phyloP scores from a whole-genome alignment of 2,329 filamentous ascomycete genomes.

The Claviceps pazoutovae region DNA sequence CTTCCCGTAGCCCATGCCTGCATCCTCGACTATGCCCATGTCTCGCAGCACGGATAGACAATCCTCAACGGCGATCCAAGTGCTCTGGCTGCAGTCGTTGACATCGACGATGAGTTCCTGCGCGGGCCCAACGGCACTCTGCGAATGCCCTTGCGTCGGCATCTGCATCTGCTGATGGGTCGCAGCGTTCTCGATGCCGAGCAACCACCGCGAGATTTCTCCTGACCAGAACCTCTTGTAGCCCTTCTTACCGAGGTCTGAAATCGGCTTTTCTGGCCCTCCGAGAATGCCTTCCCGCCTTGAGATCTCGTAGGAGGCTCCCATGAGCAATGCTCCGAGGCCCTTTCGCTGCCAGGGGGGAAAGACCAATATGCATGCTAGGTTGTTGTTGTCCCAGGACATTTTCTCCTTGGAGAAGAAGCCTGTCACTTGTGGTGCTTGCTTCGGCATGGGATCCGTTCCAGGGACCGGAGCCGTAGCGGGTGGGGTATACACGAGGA shows the following conservation, averaged over 20 bases:
- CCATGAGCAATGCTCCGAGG: slow-evolving; percentile 79
- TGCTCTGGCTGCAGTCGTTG: slow-evolving; percentile 57
- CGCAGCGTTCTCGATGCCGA: slow-evolving; percentile 28
- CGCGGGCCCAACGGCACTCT: background rate
- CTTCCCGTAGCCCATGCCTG: slow-evolving; percentile 31
- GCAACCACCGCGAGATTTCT: slow-evolving; percentile 61
- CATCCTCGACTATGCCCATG: slow-evolving; percentile 59
- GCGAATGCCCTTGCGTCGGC: background rate
- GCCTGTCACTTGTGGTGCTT: slow-evolving; percentile 49
- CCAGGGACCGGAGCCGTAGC: slow-evolving; percentile 8
- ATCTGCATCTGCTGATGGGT: background rate
- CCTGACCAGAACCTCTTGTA: slow-evolving; percentile 80
- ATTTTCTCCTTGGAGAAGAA: slow-evolving; percentile 99
- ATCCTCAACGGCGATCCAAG: slow-evolving; percentile 77
- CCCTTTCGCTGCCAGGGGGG: slow-evolving; percentile 91
- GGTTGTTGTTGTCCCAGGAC: slow-evolving; percentile 96
- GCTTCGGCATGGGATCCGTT: slow-evolving; percentile 3
- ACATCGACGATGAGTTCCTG: slow-evolving; percentile 45
- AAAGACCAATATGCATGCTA: slow-evolving; percentile 91
- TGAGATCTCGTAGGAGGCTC: slow-evolving; percentile 83
- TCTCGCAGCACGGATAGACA: slow-evolving; percentile 63
- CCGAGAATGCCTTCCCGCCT: slow-evolving; percentile 70
- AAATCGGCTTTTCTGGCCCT: slow-evolving; percentile 87
- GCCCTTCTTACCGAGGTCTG: slow-evolving; percentile 66
- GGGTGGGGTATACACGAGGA: slow-evolving; percentile 59